Percentiles rank a stretch among this genome's conserved stretches.
Evolutionary conservation across 2,329 filamentous ascomycete species (phyloP).

Genomic region (Zymoseptoria passerinii): DNA sequence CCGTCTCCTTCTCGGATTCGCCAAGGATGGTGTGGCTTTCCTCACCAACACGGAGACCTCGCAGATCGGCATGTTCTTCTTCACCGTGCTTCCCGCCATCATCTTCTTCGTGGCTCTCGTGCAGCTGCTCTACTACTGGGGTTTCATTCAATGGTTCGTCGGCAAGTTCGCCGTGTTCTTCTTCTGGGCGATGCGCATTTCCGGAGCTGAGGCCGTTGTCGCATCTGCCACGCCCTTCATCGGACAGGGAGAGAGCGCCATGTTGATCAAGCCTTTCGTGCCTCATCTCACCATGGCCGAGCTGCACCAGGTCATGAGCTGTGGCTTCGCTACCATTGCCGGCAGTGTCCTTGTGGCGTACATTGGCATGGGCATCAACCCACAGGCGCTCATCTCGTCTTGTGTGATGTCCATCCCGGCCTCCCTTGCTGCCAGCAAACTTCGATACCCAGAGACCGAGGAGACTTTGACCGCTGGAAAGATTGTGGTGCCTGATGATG

Average conservation of each 20-base stretch:
- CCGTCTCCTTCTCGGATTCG: conserved; percentile 65
- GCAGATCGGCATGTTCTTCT: conserved; percentile 58
- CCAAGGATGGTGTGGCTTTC: conserved; percentile 64
- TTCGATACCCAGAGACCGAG: conserved; percentile 82
- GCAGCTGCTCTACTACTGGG: conserved; percentile 73
- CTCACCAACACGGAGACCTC: conserved; percentile 43
- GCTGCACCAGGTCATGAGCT: conserved; percentile 86
- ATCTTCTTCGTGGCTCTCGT: conserved; percentile 96
- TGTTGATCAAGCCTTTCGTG: conserved; percentile 83
- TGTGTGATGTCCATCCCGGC: conserved; percentile 96
- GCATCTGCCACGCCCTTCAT: conserved; percentile 90
- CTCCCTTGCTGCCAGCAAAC: conserved; percentile 78
- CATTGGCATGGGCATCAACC: conserved; percentile 72
- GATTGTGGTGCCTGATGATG: conserved; percentile 71
- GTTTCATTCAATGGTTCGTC: conserved; percentile 81
- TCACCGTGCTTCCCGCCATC: conserved; percentile 76
- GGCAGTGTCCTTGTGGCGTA: conserved; percentile 82
- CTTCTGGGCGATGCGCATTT: conserved; percentile 81
- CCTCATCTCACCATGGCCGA: conserved; percentile 78
- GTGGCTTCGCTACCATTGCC: conserved; percentile 85
- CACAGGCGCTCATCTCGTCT: conserved; percentile 77
- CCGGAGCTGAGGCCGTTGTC: conserved; percentile 86
- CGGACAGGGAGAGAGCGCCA: conserved; percentile 86
- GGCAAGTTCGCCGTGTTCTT: conserved; percentile 82
- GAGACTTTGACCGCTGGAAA: conserved; percentile 75